A percentile compares a stretch with the other conserved stretches of the same genome.
These are phyloP conservation scores for Leishmania major DNA, from an alignment of 208 protist genomes.

Conservation along the genomic window DNA sequence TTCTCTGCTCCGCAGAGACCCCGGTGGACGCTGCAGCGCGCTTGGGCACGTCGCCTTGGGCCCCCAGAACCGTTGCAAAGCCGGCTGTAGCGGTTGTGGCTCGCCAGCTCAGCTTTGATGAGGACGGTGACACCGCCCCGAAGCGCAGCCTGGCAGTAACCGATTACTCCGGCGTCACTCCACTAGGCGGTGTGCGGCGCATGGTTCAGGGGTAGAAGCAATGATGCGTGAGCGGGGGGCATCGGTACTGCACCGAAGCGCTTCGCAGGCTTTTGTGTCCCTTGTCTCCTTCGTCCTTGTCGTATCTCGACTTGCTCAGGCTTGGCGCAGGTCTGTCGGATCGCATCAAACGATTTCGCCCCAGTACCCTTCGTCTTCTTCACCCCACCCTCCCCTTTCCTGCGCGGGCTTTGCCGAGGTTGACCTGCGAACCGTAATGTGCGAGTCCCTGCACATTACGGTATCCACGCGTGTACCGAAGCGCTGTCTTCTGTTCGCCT, in stretches of 20 bases:
- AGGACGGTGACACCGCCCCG: neutral
- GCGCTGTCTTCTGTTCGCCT: neutral
- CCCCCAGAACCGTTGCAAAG: slow-evolving; percentile 26
- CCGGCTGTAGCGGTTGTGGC: slow-evolving; percentile 20
- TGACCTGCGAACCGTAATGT: neutral
- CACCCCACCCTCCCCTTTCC: neutral
- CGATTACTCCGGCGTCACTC: neutral
- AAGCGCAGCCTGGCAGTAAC: neutral
- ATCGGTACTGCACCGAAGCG: neutral
- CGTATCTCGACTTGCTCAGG: neutral
- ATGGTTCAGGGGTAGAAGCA: neutral
- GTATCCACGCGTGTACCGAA: neutral
- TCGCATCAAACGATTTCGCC: neutral
- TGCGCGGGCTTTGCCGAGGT: neutral
- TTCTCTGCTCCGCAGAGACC: neutral
- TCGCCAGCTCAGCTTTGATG: slow-evolving; percentile 31
- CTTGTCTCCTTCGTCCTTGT: neutral
- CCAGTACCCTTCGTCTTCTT: neutral
- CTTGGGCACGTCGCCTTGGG: neutral
- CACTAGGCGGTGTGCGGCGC: neutral
- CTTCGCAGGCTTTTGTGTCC: neutral
- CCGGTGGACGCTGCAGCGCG: neutral
- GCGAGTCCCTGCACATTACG: neutral
- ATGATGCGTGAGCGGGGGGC: neutral
- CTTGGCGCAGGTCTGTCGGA: neutral